phyloP scores from a whole-genome alignment of 2,329 filamentous ascomycete species.

The Clathrospora elynae region DNA sequence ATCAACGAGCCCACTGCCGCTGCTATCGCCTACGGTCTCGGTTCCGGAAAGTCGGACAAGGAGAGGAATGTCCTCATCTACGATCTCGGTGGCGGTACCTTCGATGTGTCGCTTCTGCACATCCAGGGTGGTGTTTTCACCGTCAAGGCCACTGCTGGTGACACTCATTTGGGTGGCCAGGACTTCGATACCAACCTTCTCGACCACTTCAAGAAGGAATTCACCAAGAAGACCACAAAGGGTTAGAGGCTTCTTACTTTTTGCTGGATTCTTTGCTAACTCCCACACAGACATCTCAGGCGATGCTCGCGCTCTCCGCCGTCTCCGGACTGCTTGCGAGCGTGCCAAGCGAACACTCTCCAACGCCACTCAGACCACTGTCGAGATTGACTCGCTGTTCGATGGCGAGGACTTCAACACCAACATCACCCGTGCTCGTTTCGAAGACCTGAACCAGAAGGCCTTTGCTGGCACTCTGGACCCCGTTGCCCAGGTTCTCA shows the following conservation, averaged over 20 bases:
- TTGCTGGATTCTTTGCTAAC: neutral
- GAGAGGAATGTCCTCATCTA: conserved; percentile 99
- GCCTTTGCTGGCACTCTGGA: conserved; percentile 92
- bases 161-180: conserved; percentile 93
- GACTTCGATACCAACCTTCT: conserved; percentile 97
- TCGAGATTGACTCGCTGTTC: conserved; percentile 98
- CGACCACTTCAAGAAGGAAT: conserved; percentile 96
- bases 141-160: conserved; percentile 96
- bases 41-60: conserved; percentile 91
- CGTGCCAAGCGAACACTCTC: conserved; percentile 99
- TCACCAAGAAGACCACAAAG: conserved; percentile 70
- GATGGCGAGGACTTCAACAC: conserved; percentile 98
- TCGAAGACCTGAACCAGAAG: conserved; percentile 97
- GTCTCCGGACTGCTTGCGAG: conserved; percentile 97
- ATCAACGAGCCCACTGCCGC: conserved; percentile 99
- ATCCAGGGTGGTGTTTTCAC: conserved; percentile 99
- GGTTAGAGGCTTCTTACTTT: conserved; percentile 3
- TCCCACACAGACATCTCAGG: conserved; percentile 63
- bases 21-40: conserved; percentile 97
- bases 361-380: conserved; percentile 94
- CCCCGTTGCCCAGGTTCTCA: conserved; percentile 94
- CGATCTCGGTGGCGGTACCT: conserved; percentile 99
- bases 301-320: conserved; percentile 90
- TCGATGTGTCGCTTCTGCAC: conserved; percentile 99
- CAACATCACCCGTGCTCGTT: conserved; percentile 96